Conservation (phyloP, 2,329 filamentous ascomycete species). For the Alternaria sp. region DNA sequence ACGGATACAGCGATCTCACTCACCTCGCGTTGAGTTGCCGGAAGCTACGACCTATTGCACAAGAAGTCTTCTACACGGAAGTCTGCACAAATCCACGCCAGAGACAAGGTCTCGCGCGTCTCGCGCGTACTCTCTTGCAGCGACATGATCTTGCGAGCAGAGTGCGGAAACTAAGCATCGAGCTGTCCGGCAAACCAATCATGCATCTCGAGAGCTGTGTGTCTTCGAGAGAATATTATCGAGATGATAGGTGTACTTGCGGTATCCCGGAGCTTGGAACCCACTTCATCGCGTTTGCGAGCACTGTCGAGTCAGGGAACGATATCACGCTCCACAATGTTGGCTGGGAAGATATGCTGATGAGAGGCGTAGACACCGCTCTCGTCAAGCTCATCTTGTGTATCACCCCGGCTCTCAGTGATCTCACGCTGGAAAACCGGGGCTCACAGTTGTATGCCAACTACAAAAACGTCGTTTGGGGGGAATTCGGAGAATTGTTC, state of each 20-base stretch:
- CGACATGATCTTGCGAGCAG: not conserved
- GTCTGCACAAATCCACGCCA: not conserved
- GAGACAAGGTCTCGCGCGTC: not conserved
- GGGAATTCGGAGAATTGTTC: not conserved
- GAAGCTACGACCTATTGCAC: not conserved
- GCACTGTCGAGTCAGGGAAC: not conserved
- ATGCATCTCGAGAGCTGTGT: not conserved
- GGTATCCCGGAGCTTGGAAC: not conserved
- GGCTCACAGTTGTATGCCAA: not conserved
- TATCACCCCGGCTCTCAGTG: not conserved
- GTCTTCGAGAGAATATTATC: too few species aligned
- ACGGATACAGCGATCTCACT: not conserved
- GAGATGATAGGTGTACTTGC: not conserved
- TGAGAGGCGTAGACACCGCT: not conserved
- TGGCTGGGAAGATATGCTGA: not conserved
- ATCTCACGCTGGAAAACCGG: not conserved
- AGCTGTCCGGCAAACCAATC: accelerated
- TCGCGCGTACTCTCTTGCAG: not conserved
- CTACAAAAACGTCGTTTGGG: not conserved
- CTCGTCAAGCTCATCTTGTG: not conserved
- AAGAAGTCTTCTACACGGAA: not conserved
- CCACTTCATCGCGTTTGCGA: not conserved
- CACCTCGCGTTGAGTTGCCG: not conserved
- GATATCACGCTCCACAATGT: not conserved
- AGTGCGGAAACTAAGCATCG: not conserved